These are phyloP conservation scores for Hymenoscyphus fructigenus DNA, from an alignment of 2,329 filamentous ascomycete species.

Conservation along the genomic window DNA sequence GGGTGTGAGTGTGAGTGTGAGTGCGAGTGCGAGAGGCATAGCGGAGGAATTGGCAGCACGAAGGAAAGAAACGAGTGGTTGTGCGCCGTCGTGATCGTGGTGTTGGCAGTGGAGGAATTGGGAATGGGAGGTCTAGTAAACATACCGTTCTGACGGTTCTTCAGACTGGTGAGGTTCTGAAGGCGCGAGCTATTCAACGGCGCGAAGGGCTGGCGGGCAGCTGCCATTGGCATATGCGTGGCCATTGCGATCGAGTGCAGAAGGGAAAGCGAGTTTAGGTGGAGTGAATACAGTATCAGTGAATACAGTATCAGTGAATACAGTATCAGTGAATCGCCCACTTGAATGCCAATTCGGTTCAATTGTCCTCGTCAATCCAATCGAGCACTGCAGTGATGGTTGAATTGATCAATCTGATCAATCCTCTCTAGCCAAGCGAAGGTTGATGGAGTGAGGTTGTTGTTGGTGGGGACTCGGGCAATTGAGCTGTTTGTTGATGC, in stretches of 20 bases:
- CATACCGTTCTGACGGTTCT: slow-evolving; percentile 74
- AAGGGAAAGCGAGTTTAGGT: too few relatives aligned
- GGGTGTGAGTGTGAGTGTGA: slow-evolving; percentile 30
- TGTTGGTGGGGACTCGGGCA: neutral
- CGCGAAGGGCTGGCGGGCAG: slow-evolving; percentile 67
- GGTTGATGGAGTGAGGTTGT: neutral
- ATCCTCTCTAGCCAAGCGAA: neutral
- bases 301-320: neutral
- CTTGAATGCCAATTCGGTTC: neutral
- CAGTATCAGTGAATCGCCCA: neutral
- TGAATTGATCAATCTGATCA: neutral
- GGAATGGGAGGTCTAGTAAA: slow-evolving; percentile 6
- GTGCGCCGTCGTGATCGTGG: neutral
- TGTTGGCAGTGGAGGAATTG: slow-evolving; percentile 23
- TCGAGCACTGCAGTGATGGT: neutral
- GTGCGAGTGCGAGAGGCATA: slow-evolving; percentile 32
- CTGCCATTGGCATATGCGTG: slow-evolving; percentile 32
- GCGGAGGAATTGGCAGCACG: slow-evolving; percentile 26
- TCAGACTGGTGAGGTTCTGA: slow-evolving; percentile 69
- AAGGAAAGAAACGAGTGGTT: neutral
- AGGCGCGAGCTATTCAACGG: slow-evolving; percentile 68
- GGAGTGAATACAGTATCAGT: neutral
- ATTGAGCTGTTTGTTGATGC: neutral
- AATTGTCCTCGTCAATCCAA: neutral
- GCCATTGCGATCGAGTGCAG: slow-evolving; percentile 5